Evolutionary conservation across 78 protist genomes (phyloP), one percentile per base, ranked within the genome.

Genomic region (Dictyostelium capitatum): DNA sequence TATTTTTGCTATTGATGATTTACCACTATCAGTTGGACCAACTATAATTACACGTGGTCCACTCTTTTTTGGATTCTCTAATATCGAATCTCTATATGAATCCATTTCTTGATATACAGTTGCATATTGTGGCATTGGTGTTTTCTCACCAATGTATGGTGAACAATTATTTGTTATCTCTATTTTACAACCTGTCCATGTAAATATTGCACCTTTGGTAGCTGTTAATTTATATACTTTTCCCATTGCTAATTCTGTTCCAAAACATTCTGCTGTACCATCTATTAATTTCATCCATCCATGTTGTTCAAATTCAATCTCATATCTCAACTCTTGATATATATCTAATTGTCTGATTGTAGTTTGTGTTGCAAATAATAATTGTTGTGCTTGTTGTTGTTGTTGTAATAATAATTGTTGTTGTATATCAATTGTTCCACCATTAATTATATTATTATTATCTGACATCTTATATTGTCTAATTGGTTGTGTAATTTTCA

Each of bases 21-120:
- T 97, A 28, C 98, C 98, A 14, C 67, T 67, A 75, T 95, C 98
- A 0, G 81, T 90, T 4, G 97, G 95, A 3, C 98, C 98, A 10
- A 65, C 97, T 1, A 97, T 43, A 30, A 97, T 50, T 10, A 89
- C 90, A 19, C 64, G 54, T 25, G 95, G 96, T n/a, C 96, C 82
- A 8, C 6, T 28, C 28, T 89, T 79, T 10, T 25, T 54, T 25
- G 83, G 54, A 15, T 73, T 74, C 0, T 28, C 43, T 11, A 41
- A 6, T 1, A 89, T 79, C 1, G 30, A n/a, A 14, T 1, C 15
- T 32, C 98, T 94, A 54, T 41, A 20, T 23, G 47, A 15, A 50
- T 97, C 96, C 23, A 97, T 74, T 1, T 10, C 89, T 6, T 6
- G 62, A 69, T 94, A 95, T 2, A 90, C 47, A 20, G 53, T 19